Conservation (phyloP, 2,329 filamentous ascomycete species). For the Neocatenulostroma microsporum region DNA sequence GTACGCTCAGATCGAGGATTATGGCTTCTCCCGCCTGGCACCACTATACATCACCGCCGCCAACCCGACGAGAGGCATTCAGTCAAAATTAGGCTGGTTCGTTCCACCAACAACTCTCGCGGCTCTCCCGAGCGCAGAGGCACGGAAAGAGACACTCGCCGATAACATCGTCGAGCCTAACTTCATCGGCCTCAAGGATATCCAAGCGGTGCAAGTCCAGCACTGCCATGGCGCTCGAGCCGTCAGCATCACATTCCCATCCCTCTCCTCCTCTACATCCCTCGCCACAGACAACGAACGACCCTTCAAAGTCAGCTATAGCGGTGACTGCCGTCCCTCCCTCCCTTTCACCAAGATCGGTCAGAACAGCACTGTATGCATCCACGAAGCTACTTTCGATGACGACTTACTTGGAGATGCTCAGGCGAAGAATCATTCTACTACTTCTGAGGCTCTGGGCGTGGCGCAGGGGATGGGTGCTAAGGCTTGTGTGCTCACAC, state of each 20-base stretch:
- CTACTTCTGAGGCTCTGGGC: conserved; percentile 73
- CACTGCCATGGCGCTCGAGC: conserved; percentile 78
- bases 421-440: conserved; percentile 80
- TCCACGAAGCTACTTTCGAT: conserved; percentile 96
- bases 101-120: conserved; percentile 21
- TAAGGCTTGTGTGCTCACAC: conserved; percentile 73
- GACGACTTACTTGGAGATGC: conserved; percentile 75
- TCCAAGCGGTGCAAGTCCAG: conserved; percentile 60
- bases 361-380: conserved; percentile 66
- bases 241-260: conserved; percentile 67
- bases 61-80: conserved; percentile 10
- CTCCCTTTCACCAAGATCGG: conserved; percentile 62
- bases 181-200: conserved; percentile 54
- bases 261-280: too few species aligned
- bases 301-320: conserved; percentile 86
- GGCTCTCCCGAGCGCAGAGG: conserved; percentile 14
- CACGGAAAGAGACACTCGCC: conserved; percentile 20
- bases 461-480: conserved; percentile 74
- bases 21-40: conserved; percentile 57
- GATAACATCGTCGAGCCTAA: conserved; percentile 22
- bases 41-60: conserved; percentile 39
- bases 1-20: conserved; percentile 69
- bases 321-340: conserved; percentile 84
- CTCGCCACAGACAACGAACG: too few species aligned
- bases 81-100: conserved; percentile 29